These are phyloP conservation scores for Chloropicon primus DNA, from an alignment of 139 green algal genomes.

Conservation along the genomic window DNA sequence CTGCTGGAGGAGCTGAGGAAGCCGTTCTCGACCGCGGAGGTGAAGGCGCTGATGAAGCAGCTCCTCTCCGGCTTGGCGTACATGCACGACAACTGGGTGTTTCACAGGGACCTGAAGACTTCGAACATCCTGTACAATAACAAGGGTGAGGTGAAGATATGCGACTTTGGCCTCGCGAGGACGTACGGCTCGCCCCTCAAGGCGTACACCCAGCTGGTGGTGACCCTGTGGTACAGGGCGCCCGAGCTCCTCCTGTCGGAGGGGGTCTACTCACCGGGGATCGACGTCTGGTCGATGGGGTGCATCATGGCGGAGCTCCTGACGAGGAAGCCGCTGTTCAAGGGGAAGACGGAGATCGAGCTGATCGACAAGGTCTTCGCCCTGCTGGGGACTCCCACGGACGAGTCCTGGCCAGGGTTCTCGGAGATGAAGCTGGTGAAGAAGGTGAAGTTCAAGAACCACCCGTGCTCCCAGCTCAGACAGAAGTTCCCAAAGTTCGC, in stretches of 20 bases:
- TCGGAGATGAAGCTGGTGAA: conserved; percentile 36
- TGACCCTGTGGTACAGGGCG: conserved; percentile 69
- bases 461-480: conserved; percentile 23
- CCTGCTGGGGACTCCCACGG: conserved; percentile 58
- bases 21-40: conserved; percentile 49
- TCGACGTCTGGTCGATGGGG: conserved; percentile 81
- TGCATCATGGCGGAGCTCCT: conserved; percentile 91
- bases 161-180: conserved; percentile 90
- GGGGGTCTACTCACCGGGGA: conserved; percentile 56
- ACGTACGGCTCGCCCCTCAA: conserved; percentile 49
- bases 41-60: conserved; percentile 76
- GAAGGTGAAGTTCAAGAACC: conserved; percentile 26
- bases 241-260: conserved; percentile 79
- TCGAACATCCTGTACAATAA: conserved; percentile 97
- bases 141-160: conserved; percentile 86
- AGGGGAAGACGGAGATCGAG: conserved; percentile 54
- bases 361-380: conserved; percentile 61
- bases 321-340: conserved; percentile 38
- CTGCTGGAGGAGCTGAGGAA: conserved; percentile 53
- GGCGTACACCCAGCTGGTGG: conserved; percentile 60
- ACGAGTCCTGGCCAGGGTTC: conserved; percentile 58
- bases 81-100: conserved; percentile 57
- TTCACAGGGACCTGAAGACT: conserved; percentile 83
- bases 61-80: conserved; percentile 72
- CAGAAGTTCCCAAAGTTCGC: conserved; percentile 26